Evolutionary conservation across 768 basidiomycete genomes (phyloP), one percentile per base, ranked within the genome.

Genomic region (Rhodotorula paludigena): DNA sequence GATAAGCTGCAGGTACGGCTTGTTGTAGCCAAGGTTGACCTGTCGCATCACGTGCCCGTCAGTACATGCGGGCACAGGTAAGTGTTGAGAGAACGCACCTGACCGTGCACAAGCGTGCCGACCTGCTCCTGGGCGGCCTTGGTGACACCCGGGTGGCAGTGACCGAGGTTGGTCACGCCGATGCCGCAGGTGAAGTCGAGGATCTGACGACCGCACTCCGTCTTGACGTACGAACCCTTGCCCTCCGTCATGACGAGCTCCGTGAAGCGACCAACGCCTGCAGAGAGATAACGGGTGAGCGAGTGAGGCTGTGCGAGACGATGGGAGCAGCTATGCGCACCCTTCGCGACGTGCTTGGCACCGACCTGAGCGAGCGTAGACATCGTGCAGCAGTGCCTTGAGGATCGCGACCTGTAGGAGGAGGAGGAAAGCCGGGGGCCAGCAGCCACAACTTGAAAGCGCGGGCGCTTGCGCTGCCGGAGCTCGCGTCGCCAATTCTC

Each of bases 121-220:
- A 89, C 90, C 77, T 96, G 91, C 55, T 89, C 84, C n/a, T 89
- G 89, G 0, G 90, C 91, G 18, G 90, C 90, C 72, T 85, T 83
- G 80, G 89, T 90, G 71, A 93, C 85, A 76, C 84, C 86, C 0
- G 89, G 89, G 77, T 94, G 89, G 70, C 87, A 90, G 77, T 93
- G 92, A 10, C 91, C 90, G 25, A 93, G 82, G 77, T 85, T 86
- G 2, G 89, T 89, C 4, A 94, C 92, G 36, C 89, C 90, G 71
- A 90, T 93, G 16, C 92, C 92, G 74, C 84, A 84, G 18, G 88
- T 91, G 74, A 93, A 92, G 77, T 96, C 92, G 57, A 96, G 81
- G 76, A 89, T 76, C 74, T 81, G 83, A 64, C 84, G 82, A 6
- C 90, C 92, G 69, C 90, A 87, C 36, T 86, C 72, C 6, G 63